These are phyloP conservation scores for Globisporangium irregulare DNA, from an alignment of 352 stramenopile species.

Conservation along the genomic window DNA sequence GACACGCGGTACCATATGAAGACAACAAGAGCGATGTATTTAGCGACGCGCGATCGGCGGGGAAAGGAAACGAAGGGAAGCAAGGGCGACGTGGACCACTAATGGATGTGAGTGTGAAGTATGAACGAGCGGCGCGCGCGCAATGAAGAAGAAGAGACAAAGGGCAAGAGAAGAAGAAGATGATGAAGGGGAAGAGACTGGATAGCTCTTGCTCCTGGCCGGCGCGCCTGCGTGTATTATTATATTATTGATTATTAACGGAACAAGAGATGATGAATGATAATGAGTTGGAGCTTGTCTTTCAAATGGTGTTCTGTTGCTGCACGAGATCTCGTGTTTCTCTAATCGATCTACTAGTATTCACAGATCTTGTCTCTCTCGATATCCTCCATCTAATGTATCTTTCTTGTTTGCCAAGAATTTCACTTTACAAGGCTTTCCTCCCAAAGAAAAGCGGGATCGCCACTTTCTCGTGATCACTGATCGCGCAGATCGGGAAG, in stretches of 20 bases:
- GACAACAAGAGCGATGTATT: conserved; percentile 18
- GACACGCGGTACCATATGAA: neutral
- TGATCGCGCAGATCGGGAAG: conserved; percentile 34
- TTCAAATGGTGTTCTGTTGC: neutral
- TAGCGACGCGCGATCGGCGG: conserved; percentile 2
- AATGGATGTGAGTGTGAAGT: conserved; percentile 7
- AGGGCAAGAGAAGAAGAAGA: neutral
- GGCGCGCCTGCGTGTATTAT: conserved; percentile 11
- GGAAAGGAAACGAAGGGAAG: neutral
- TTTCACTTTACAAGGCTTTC: neutral
- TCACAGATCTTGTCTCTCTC: neutral
- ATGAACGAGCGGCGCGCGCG: neutral
- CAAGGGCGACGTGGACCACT: neutral
- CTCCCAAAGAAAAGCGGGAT: conserved; percentile 25
- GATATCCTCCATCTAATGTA: neutral
- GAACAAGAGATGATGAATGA: conserved; percentile 8
- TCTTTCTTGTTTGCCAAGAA: neutral
- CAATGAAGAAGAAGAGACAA: conserved; percentile 5
- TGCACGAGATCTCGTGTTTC: neutral
- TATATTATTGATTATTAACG: conserved; percentile 20
- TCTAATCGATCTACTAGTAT: neutral
- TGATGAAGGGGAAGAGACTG: neutral
- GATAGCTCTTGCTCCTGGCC: neutral
- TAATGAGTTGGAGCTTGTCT: conserved; percentile 9
- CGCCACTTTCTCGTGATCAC: conserved; percentile 14